These are phyloP conservation scores for Dactylorhiza incarnata DNA, from an alignment of 106 monocot species.

Conservation along the genomic window DNA sequence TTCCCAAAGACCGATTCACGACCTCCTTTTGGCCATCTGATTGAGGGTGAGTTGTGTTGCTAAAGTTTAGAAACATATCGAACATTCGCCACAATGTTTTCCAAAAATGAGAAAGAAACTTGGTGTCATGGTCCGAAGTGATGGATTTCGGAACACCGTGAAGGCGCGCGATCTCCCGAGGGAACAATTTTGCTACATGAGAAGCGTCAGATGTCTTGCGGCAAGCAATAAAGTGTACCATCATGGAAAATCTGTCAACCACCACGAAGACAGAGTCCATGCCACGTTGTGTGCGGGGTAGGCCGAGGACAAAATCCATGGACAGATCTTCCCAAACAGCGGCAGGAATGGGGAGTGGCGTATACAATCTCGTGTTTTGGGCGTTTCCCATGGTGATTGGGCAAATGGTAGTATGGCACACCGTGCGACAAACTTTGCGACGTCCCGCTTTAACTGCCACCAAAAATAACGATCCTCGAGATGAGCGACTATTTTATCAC, in stretches of 20 bases:
- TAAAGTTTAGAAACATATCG: no score
- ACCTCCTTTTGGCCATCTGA: no score
- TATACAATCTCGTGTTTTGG: neutral
- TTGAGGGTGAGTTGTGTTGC: no score
- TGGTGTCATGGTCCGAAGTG: no score
- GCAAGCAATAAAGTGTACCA: slow-evolving; percentile 12
- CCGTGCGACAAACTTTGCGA: neutral
- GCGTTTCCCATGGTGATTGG: neutral
- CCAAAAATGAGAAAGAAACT: no score
- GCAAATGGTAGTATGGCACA: neutral
- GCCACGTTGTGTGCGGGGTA: neutral
- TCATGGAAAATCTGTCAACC: slow-evolving; percentile 11
- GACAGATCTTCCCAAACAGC: slow-evolving; percentile 4
- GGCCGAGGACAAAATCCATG: slow-evolving; percentile 9
- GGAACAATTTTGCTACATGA: neutral
- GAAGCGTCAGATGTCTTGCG: neutral
- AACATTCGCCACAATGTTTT: no score
- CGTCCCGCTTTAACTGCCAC: neutral
- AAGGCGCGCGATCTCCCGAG: no score
- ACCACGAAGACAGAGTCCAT: neutral
- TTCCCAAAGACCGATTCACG: no score
- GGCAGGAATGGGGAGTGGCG: neutral
- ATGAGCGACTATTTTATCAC: neutral
- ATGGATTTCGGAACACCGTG: no score
- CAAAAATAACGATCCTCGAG: neutral